A percentile compares a stretch with the other conserved stretches of the same genome.
Evolutionary conservation across 768 basidiomycete genomes (phyloP).

Genomic region (Mycena haematopus): DNA sequence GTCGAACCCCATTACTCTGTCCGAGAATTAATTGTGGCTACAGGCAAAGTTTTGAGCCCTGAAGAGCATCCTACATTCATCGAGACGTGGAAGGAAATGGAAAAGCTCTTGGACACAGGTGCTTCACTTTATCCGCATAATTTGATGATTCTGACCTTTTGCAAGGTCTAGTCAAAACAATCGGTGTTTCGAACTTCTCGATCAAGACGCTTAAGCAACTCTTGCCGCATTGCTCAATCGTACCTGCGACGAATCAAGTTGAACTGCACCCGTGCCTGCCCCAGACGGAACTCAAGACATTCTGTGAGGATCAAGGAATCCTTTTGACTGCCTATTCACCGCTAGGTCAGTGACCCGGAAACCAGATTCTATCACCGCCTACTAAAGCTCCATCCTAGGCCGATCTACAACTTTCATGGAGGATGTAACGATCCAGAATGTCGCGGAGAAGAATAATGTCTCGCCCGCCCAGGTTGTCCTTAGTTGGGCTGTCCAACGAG

Average conservation of each 20-base stretch:
- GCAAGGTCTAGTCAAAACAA: slow-evolving; percentile 50
- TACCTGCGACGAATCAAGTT: slow-evolving; percentile 63
- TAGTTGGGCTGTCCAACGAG: slow-evolving; percentile 69
- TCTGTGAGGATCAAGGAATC: slow-evolving; percentile 57
- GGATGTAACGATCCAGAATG: slow-evolving; percentile 41
- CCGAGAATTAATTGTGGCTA: neutral
- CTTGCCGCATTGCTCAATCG: slow-evolving; percentile 50
- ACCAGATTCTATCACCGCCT: slow-evolving; percentile 38
- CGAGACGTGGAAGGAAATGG: slow-evolving; percentile 40
- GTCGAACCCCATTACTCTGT: too few relatives aligned
- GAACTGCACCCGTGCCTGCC: slow-evolving; percentile 64
- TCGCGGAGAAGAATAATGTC: slow-evolving; percentile 44
- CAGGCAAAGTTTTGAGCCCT: slow-evolving; percentile 7
- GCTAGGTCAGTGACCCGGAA: slow-evolving; percentile 29
- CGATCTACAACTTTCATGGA: slow-evolving; percentile 37
- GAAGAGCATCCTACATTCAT: slow-evolving; percentile 37
- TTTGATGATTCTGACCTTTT: too few relatives aligned
- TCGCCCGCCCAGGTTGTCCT: slow-evolving; percentile 61
- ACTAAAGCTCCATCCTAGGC: slow-evolving; percentile 19
- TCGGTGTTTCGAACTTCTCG: slow-evolving; percentile 66
- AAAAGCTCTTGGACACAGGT: slow-evolving; percentile 39
- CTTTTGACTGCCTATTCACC: slow-evolving; percentile 42
- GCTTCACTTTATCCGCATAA: too few relatives aligned
- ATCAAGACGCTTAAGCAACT: slow-evolving; percentile 49
- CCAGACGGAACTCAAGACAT: slow-evolving; percentile 53